Conservation (phyloP, 2,329 filamentous ascomycete genomes). For the Aspergillus sp. region DNA sequence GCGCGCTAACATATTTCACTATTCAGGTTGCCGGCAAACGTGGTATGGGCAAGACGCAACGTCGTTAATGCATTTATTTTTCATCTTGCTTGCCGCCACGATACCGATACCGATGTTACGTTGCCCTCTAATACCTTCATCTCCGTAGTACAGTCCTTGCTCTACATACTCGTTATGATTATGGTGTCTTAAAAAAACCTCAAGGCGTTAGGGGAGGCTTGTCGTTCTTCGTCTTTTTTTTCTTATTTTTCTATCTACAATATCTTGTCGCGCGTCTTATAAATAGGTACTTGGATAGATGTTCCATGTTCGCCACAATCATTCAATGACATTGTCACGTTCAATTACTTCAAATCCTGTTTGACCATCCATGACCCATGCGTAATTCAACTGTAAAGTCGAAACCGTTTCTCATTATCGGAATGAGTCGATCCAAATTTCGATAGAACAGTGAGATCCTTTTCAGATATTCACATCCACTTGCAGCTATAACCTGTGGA, state of each 20-base stretch:
- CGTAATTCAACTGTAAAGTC: too few species aligned
- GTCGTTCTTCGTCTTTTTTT: conserved; percentile 22
- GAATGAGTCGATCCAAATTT: too few species aligned
- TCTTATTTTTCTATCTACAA: conserved; percentile 22
- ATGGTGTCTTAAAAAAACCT: conserved; percentile 15
- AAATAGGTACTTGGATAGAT: neutral
- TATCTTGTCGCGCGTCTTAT: conserved; percentile 22
- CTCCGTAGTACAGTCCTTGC: conserved; percentile 1
- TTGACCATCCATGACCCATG: too few species aligned
- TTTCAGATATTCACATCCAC: too few species aligned
- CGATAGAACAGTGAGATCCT: too few species aligned
- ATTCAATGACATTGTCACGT: too few species aligned
- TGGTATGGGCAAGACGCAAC: conserved; percentile 79
- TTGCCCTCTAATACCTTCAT: neutral
- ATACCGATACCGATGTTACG: conserved; percentile 4
- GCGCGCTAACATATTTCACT: conserved; percentile 6
- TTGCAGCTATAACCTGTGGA: too few species aligned
- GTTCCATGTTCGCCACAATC: neutral
- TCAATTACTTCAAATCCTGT: too few species aligned
- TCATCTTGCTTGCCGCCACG: neutral
- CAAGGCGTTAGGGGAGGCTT: conserved; percentile 13
- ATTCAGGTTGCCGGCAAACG: conserved; percentile 81
- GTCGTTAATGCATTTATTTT: conserved; percentile 34
- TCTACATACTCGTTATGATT: conserved; percentile 16
- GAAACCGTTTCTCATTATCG: too few species aligned